Percentiles rank a stretch among this genome's conserved stretches.
Conservation (phyloP, 108 stramenopile species). For the Craspedostauros australis region DNA sequence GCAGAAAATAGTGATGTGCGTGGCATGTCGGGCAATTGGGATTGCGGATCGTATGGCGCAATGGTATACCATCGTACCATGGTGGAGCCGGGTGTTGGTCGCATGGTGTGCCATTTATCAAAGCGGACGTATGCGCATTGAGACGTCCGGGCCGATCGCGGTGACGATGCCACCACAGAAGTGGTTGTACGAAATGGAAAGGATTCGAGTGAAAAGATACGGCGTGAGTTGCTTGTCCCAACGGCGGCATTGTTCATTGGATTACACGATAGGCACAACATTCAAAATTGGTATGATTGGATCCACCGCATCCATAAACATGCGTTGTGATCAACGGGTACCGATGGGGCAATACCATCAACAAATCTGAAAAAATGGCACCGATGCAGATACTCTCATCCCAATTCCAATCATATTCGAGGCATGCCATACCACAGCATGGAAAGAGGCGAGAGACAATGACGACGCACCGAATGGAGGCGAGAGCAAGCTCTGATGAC, state of each 20-base stretch:
- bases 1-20: background rate
- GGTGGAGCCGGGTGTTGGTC: no score
- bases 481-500: slow-evolving; percentile 48
- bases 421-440: no score
- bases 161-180: no score
- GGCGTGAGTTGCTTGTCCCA: no score
- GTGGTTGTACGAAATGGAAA: no score
- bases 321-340: background rate
- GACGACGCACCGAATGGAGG: slow-evolving; percentile 43
- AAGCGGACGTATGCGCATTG: no score
- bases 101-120: no score
- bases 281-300: no score
- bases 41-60: background rate
- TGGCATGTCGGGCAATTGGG: background rate
- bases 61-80: background rate
- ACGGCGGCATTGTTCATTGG: no score
- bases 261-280: no score
- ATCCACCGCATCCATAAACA: background rate
- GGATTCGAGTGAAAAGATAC: no score
- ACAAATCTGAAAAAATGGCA: slow-evolving; percentile 3
- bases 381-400: background rate
- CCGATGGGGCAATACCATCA: background rate
- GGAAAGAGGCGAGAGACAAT: background rate
- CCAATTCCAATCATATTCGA: slow-evolving; percentile 5
- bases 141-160: no score